Conservation (phyloP, 2,329 filamentous ascomycete genomes). For the Neofusicoccum sp. region DNA sequence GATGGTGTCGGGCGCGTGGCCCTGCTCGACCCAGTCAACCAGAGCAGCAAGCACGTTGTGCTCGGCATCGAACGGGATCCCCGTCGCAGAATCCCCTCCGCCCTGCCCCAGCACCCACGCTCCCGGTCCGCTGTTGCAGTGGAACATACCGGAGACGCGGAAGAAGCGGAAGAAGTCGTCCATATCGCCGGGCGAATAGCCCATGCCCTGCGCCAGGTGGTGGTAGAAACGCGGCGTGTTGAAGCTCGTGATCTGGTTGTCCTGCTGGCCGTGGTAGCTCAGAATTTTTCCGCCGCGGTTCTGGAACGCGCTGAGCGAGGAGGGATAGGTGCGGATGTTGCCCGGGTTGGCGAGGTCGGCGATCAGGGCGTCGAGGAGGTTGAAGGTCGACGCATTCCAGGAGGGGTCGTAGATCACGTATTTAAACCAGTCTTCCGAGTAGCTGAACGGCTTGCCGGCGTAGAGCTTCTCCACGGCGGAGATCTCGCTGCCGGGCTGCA, state of each 20-base stretch:
- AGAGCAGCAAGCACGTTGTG: slow-evolving; percentile 49
- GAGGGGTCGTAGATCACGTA: slow-evolving; percentile 48
- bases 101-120: slow-evolving; percentile 39
- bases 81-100: slow-evolving; percentile 24
- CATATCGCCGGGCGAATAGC: slow-evolving; percentile 29
- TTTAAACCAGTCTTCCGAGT: slow-evolving; percentile 48
- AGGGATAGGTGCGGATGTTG: slow-evolving; percentile 42
- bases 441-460: slow-evolving; percentile 42
- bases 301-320: slow-evolving; percentile 37
- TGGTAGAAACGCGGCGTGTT: slow-evolving; percentile 51
- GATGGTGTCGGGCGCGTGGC: slow-evolving; percentile 40
- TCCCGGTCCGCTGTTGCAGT: slow-evolving; percentile 51
- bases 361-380: slow-evolving; percentile 38
- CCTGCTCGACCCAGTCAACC: slow-evolving; percentile 48
- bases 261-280: slow-evolving; percentile 46
- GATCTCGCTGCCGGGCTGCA: slow-evolving; percentile 51
- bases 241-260: slow-evolving; percentile 45
- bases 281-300: slow-evolving; percentile 46
- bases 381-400: slow-evolving; percentile 44
- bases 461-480: slow-evolving; percentile 23
- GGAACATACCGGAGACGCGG: slow-evolving; percentile 51
- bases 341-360: slow-evolving; percentile 41
- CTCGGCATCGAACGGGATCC: slow-evolving; percentile 35
- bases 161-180: slow-evolving; percentile 52
- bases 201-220: slow-evolving; percentile 45